A percentile compares a stretch with the other conserved stretches of the same genome.
Evolutionary conservation across 371 early-diverging fungal genomes (phyloP).

Genomic region (Thermomucor indicae-seudaticae): DNA sequence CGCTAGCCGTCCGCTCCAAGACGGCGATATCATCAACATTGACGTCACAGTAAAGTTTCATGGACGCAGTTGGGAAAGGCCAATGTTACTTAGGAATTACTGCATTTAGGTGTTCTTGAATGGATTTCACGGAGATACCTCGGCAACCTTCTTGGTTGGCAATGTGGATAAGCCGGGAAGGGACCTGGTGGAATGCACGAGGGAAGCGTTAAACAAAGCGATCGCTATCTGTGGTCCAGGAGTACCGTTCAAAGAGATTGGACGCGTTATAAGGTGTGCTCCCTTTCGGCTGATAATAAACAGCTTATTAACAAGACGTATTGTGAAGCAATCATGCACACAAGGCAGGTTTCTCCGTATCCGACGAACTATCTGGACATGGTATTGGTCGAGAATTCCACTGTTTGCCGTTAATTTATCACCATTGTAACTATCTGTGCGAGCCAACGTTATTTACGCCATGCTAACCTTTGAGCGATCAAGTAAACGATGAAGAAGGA

Average conservation of each 20-base stretch:
- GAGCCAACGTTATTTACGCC: not conserved
- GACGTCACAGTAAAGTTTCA: constrained; percentile 73
- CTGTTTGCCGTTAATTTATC: constrained; percentile 56
- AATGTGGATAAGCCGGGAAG: constrained; percentile 66
- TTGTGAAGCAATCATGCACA: constrained; percentile 42
- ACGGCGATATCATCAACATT: constrained; percentile 89
- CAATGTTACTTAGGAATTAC: not conserved
- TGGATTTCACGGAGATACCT: constrained; percentile 85
- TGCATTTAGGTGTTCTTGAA: constrained; percentile 67
- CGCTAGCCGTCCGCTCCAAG: constrained; percentile 55
- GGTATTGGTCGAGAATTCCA: constrained; percentile 80
- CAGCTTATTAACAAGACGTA: not conserved
- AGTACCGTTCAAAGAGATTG: constrained; percentile 70
- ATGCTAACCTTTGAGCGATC: not conserved
- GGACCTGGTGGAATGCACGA: constrained; percentile 65
- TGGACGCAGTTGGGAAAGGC: not conserved
- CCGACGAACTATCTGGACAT: constrained; percentile 82
- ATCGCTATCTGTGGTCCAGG: constrained; percentile 76
- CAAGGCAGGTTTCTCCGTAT: constrained; percentile 59
- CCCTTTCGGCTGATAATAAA: not conserved
- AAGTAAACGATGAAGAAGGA: constrained; percentile 57
- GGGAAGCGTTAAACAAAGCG: constrained; percentile 69
- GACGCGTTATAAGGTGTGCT: constrained; percentile 60
- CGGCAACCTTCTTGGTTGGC: constrained; percentile 81
- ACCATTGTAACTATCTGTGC: constrained; percentile 42